phyloP scores from a whole-genome alignment of 768 basidiomycete genomes.

The Dentipellis fragilis region DNA sequence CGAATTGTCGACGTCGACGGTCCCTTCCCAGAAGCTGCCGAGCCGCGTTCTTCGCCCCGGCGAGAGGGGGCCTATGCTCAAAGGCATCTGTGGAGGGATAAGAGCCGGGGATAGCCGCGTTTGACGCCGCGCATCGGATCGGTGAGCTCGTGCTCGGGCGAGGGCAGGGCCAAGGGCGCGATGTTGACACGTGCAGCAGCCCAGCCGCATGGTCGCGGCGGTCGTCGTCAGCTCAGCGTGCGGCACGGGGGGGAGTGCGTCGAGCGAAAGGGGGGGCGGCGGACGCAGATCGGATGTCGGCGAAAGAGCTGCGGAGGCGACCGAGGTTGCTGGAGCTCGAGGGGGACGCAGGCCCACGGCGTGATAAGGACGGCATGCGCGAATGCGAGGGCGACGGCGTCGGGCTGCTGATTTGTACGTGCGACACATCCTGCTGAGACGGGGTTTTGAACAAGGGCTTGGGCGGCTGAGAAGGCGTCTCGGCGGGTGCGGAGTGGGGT shows the following conservation, averaged over 20 bases:
- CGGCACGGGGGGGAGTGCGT: constrained; percentile 12
- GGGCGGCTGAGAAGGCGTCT: not conserved
- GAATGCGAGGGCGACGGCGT: not conserved
- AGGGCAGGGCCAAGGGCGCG: constrained; percentile 79
- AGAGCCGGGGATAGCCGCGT: constrained; percentile 54
- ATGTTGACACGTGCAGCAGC: constrained; percentile 79
- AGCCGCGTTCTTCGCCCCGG: constrained; percentile 50
- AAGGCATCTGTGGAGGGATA: constrained; percentile 32
- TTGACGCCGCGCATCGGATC: constrained; percentile 81
- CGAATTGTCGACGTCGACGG: constrained; percentile 47
- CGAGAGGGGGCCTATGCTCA: constrained; percentile 28
- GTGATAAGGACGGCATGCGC: constrained; percentile 3
- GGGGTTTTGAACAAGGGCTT: not conserved
- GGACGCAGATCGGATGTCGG: constrained; percentile 30
- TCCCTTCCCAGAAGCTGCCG: constrained; percentile 71
- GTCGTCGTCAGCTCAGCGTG: constrained; percentile 51
- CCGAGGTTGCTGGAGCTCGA: constrained; percentile 19
- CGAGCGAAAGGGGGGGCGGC: constrained; percentile 9
- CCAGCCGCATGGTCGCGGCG: constrained; percentile 77
- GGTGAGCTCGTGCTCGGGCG: constrained; percentile 83
- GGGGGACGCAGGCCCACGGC: constrained; percentile 10
- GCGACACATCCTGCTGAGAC: not conserved
- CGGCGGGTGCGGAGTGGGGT: not conserved
- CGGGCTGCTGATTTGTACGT: not conserved
- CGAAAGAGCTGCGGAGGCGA: constrained; percentile 37